Evolutionary conservation across 441 rosid genomes (phyloP).

Genomic region (Corymbia calophylla): DNA sequence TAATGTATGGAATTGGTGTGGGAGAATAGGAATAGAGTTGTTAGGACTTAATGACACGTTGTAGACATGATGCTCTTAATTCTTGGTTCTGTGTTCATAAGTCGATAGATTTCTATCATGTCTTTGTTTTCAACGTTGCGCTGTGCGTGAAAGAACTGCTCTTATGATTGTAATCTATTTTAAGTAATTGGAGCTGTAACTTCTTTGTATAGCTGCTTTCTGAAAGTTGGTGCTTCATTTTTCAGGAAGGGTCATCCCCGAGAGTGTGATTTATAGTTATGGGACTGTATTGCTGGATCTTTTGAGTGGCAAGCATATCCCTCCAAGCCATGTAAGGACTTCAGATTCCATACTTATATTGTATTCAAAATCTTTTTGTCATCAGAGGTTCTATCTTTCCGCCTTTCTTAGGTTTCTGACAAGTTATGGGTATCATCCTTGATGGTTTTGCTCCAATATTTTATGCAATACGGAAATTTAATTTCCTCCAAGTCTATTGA

Average conservation of each 20-base stretch:
- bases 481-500: background rate
- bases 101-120: background rate
- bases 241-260: constrained; percentile 75
- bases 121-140: background rate
- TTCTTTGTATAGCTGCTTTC: background rate
- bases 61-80: background rate
- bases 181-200: background rate
- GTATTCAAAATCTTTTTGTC: background rate
- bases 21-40: background rate
- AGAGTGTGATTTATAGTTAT: constrained; percentile 74
- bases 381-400: background rate
- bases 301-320: constrained; percentile 65
- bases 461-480: background rate
- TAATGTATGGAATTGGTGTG: background rate
- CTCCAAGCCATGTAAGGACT: constrained; percentile 50
- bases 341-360: background rate
- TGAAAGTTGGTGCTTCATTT: background rate
- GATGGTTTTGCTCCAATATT: background rate
- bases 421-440: background rate
- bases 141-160: background rate
- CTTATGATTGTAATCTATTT: background rate
- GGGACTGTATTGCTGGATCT: constrained; percentile 59
- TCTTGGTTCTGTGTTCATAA: background rate
- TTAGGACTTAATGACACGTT: background rate
- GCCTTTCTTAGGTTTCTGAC: background rate